Evolutionary conservation across 1,139 yeast species (phyloP), one percentile per base, ranked within the genome.

Genomic region (Lodderomyces elongisporus): DNA sequence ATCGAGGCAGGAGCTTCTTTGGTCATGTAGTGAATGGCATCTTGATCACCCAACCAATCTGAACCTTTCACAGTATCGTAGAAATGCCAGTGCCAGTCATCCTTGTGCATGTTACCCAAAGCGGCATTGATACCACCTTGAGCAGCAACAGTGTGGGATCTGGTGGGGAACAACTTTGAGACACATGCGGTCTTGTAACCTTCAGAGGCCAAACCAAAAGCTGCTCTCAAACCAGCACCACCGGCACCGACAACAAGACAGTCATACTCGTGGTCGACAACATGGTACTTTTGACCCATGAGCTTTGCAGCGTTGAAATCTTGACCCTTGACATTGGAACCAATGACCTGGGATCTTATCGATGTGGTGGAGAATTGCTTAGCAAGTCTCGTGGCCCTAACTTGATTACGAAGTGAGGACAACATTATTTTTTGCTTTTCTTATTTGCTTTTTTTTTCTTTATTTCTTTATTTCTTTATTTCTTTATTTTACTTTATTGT

Each of bases 121-220:
- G 98, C 98, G 50, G 98, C 98, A 56, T 91, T 91, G 66, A 91
- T 91, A 69, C 98, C 98, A 66, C 98, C 98, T 67, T 91, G 98
- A 37, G 98, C 98, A 38, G 98, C 98, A 38, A 91, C 98, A 20
- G 98, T 91, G 62, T 91, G 98, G 20, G 96, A 88, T 69, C 98
- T 83, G 33, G 98, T 91, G 36, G 98, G 98, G 75, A 91, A 91
- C 52, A 91, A 77, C 68, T 91, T 91, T 49, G 97, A 82, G 52
- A 91, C 79, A 77, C 98, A 91, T 25, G 98, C 98, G 35, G 96
- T 91, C 66, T 91, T 91, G 73, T 73, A 91, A 32, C 98, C 98
- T 40, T 95, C 96, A 55, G 87, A 89, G 38, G 96, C 96, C 43
- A 91, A 75, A 43, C 98, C 98, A 51, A 89, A 91, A 25, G 98